Base-by-base conservation (phyloP, 345 rosid genomes). In the Rhodamnia argentea region DNA sequence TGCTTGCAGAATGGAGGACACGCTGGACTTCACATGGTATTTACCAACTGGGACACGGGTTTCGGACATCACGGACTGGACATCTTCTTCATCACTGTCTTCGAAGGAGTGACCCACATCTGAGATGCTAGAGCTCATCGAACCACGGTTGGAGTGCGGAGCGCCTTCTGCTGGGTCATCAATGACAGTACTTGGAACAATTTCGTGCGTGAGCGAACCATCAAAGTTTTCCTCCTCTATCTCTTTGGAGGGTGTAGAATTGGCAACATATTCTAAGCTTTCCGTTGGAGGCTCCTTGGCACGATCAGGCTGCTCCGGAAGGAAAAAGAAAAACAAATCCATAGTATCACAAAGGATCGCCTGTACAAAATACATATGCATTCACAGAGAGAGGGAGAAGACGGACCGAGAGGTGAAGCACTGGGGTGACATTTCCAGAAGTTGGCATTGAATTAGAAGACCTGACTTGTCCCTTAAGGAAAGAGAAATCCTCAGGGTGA, bases 1-100 rank as follows among this genome's bases (percentile, higher is more conserved):
- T 22, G 87, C 86, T 82, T 90, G 91, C 55, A 96, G 93, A 84
- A 88, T 91, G 23, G 92, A 86, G 42, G 96, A 91, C 52, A 92
- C 85, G 84, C 91, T 91, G 60, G 91, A 87, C 83, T 91, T 88
- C 88, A 96, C 98, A 42, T 90, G 93, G 92, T 96, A 94, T 86
- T 93, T 93, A 78, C 94, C 97, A 1, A 95, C 95, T 1, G 95
- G 86, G 32, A 94, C 97, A 81, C 92, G 90, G 42, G 94, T 89
- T 88, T 95, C 98, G 1, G 98, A 94, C 84, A 88, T 89, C 52
- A 93, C 91, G 3, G 98, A 93, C n/a, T 87, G 92, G 29, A 54
- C 88, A 85, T 93, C 95, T 24, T 93, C 96, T 13, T 89, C 93
- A 18, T 92, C 90, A 32, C 92, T 92, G 76, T 88, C 91, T 37